Conservation (phyloP, 2,329 filamentous ascomycete genomes). For the Shiraia sp. region DNA sequence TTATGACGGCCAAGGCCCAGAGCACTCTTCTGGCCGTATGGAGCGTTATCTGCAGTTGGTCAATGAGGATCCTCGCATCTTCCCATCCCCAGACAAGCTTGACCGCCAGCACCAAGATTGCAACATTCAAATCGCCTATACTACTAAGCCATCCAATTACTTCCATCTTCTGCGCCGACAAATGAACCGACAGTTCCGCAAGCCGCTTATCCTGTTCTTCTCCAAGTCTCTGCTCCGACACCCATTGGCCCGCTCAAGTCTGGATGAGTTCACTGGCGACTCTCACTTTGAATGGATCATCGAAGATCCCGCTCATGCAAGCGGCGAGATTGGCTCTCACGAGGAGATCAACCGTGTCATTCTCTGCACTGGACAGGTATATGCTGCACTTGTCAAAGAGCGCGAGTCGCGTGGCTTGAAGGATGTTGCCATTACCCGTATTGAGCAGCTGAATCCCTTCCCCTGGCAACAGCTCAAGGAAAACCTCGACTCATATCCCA, state of each 20-base stretch:
- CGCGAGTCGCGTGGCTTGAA: conserved; percentile 83
- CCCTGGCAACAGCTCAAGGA: conserved; percentile 96
- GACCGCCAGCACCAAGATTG: conserved; percentile 98
- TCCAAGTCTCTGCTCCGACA: conserved; percentile 95
- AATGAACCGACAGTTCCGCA: conserved; percentile 99
- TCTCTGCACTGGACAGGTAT: conserved; percentile 93
- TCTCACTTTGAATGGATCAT: conserved; percentile 98
- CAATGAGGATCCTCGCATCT: conserved; percentile 95
- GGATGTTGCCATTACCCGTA: conserved; percentile 89
- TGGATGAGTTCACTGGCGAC: conserved; percentile 89
- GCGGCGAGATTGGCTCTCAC: conserved; percentile 71
- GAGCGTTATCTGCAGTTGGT: conserved; percentile 96
- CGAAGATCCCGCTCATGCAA: conserved; percentile 81
- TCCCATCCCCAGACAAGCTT: conserved; percentile 85
- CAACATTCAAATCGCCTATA: conserved; percentile 98
- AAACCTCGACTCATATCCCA: conserved; percentile 95
- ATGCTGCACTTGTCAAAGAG: conserved; percentile 86
- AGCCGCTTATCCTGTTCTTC: conserved; percentile 98
- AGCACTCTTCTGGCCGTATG: conserved; percentile 96
- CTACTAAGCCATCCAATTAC: conserved; percentile 93
- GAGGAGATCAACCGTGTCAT: conserved; percentile 94
- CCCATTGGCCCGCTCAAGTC: conserved; percentile 82
- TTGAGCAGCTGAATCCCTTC: conserved; percentile 99
- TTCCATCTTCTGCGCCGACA: conserved; percentile 97
- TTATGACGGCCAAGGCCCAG: conserved; percentile 96